Conservation (phyloP, 345 rosid species). For the Toxicodendron radicans region DNA sequence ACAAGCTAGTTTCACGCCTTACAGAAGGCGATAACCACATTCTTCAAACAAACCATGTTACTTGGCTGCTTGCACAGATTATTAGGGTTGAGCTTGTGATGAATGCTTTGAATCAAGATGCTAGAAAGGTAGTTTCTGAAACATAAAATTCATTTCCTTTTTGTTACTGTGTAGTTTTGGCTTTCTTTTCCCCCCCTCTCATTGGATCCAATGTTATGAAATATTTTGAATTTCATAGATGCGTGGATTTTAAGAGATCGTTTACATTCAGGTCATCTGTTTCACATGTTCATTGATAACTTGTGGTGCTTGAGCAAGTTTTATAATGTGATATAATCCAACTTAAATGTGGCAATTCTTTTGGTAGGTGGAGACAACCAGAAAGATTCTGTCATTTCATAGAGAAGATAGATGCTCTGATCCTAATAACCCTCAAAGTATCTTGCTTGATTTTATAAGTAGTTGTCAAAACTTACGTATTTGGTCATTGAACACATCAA, state of each 20-base stretch:
- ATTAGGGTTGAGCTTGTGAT: constrained; percentile 83
- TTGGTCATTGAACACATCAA: constrained; percentile 87
- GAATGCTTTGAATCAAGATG: constrained; percentile 71
- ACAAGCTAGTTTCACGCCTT: constrained; percentile 78
- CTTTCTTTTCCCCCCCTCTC: background rate
- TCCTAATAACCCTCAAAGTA: constrained; percentile 88
- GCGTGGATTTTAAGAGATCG: background rate
- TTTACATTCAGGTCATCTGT: background rate
- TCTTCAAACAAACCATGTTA: constrained; percentile 96
- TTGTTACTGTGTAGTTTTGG: constrained; percentile 5
- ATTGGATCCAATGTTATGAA: background rate
- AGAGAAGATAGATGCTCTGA: constrained; percentile 89
- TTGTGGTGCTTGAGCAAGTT: constrained; percentile 16
- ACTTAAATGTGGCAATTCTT: constrained; percentile 31
- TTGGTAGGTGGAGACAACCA: constrained; percentile 84
- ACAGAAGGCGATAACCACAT: constrained; percentile 66
- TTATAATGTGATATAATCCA: constrained; percentile 19
- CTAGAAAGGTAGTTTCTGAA: constrained; percentile 68
- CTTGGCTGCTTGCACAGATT: constrained; percentile 92
- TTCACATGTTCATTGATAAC: background rate
- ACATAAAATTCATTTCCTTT: constrained; percentile 17
- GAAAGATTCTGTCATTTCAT: constrained; percentile 89
- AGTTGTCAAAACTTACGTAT: constrained; percentile 94
- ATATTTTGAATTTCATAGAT: constrained; percentile 5
- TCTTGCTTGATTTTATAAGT: constrained; percentile 95